Evolutionary conservation across 805 yeast genomes (phyloP), one percentile per base, ranked within the genome.

Genomic region (Yarrowia sp.): DNA sequence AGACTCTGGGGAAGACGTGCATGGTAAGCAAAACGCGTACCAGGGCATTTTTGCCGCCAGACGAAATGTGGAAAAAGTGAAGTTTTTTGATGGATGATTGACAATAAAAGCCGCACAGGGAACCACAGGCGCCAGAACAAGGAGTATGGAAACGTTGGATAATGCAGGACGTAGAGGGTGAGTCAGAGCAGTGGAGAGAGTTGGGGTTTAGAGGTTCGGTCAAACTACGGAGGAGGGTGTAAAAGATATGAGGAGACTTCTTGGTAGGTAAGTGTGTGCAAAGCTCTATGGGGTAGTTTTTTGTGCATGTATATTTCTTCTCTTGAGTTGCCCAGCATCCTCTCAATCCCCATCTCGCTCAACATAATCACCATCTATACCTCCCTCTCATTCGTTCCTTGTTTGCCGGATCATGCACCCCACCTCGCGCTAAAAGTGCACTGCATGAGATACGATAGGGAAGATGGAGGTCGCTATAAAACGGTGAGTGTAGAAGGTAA

Each of bases 1-100:
- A 43, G 50, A 45, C 42, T 59, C 65, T 45, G 65, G 65, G 65
- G 65, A 59, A 59, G 42, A 11, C 32, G 32, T 43, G 64, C 50
- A 43, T 9, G 32, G 32, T 26, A 26, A 26, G 32, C 7, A 26
- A 26, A 14, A 38, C 58, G 58, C 5, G 41, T 55, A 22, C 9
- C 41, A 32, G 50, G 64, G 49, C 11, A 41, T 58, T 58, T 58
- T 42, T 58, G 19, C 50, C 64, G 64, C 64, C 19, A 32, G 10
- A 5, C 8, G 8, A 22, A 19, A 22, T 8, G 32, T 2, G 8
- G n/a, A 14, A 2, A 16, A 22, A 22, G n/a, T 0, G 11, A 15
- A 1, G 12, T 3, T 43, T 8, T 16, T 2, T 5, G 32, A 5
- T 3, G 32, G 7, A 5, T 26, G 32, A 5, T 0, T 26, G 32